Conservation (phyloP, 495 filamentous ascomycete genomes). For the Lepraria neglecta region DNA sequence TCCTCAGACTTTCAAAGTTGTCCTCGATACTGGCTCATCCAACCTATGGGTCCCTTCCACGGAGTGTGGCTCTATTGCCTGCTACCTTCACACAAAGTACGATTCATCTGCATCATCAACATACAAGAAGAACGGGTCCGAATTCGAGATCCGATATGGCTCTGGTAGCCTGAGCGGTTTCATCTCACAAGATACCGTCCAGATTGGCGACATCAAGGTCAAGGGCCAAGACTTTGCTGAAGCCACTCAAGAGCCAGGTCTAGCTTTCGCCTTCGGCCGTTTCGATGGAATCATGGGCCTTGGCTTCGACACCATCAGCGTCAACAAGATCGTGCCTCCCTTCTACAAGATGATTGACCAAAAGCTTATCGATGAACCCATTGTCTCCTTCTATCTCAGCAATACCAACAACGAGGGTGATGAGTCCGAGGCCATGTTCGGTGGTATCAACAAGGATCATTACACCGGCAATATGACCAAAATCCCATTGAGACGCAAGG, state of each 20-base stretch:
- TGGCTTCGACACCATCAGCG: constrained; percentile 90
- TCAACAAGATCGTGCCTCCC: constrained; percentile 88
- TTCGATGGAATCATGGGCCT: constrained; percentile 98
- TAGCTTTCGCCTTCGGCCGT: constrained; percentile 95
- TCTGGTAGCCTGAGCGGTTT: constrained; percentile 93
- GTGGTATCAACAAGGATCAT: constrained; percentile 79
- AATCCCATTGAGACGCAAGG: constrained; percentile 93
- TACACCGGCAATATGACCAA: constrained; percentile 86
- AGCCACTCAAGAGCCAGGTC: constrained; percentile 86
- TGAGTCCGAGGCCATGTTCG: constrained; percentile 83
- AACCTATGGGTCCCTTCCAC: constrained; percentile 97
- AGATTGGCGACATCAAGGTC: constrained; percentile 83
- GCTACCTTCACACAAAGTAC: constrained; percentile 95
- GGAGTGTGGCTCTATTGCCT: constrained; percentile 91
- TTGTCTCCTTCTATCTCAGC: constrained; percentile 95
- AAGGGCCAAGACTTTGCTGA: constrained; percentile 91
- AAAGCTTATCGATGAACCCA: constrained; percentile 78
- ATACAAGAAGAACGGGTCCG: constrained; percentile 88
- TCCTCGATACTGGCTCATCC: constrained; percentile 97
- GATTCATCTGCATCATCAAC: constrained; percentile 83
- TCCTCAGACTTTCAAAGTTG: constrained; percentile 93
- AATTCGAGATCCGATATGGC: constrained; percentile 92
- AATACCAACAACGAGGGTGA: constrained; percentile 64
- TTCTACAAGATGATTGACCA: constrained; percentile 96
- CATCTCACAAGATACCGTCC: constrained; percentile 76